Conservation (phyloP, 2,329 filamentous ascomycete species). For the Triangularia verruculosa region DNA sequence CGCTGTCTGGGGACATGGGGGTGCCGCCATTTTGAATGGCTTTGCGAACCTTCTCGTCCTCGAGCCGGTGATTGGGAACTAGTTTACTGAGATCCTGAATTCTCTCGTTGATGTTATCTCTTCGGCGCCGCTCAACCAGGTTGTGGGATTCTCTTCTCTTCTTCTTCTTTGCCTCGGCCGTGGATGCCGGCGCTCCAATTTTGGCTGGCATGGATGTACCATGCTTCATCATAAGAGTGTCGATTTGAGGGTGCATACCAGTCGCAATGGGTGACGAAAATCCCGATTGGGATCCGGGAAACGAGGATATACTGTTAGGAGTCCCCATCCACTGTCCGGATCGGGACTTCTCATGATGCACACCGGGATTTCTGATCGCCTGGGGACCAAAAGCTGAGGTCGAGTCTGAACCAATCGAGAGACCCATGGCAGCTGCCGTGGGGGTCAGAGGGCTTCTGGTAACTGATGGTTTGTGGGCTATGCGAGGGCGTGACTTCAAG, state of each 20-base stretch:
- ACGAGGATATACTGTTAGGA: conserved; percentile 78
- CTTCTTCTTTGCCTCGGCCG: conserved; percentile 84
- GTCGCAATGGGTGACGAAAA: conserved; percentile 77
- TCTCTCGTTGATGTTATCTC: conserved; percentile 98
- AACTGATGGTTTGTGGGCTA: conserved; percentile 69
- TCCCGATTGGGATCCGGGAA: conserved; percentile 84
- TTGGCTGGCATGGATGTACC: conserved; percentile 88
- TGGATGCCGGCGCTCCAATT: conserved; percentile 52
- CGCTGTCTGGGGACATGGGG: conserved; percentile 59
- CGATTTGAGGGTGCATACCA: conserved; percentile 71
- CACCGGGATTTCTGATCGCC: conserved; percentile 67
- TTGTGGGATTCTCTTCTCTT: conserved; percentile 93
- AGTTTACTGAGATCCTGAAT: conserved; percentile 95
- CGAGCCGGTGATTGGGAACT: conserved; percentile 85
- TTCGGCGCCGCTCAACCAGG: conserved; percentile 85
- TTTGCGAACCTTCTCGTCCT: conserved; percentile 96
- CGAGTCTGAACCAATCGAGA: conserved; percentile 67
- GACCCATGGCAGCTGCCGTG: conserved; percentile 73
- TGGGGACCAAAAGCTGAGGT: conserved; percentile 74
- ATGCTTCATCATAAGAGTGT: conserved; percentile 83
- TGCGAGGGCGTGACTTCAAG: conserved; percentile 57
- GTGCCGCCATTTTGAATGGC: conserved; percentile 79
- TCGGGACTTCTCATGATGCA: conserved; percentile 73
- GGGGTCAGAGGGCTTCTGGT: conserved; percentile 79
- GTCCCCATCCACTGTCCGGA: conserved; percentile 91